A percentile compares a stretch with the other conserved stretches of the same genome.
These are phyloP conservation scores for Farysia itapuensis DNA, from an alignment of 1,284 basidiomycete genomes.

Conservation along the genomic window DNA sequence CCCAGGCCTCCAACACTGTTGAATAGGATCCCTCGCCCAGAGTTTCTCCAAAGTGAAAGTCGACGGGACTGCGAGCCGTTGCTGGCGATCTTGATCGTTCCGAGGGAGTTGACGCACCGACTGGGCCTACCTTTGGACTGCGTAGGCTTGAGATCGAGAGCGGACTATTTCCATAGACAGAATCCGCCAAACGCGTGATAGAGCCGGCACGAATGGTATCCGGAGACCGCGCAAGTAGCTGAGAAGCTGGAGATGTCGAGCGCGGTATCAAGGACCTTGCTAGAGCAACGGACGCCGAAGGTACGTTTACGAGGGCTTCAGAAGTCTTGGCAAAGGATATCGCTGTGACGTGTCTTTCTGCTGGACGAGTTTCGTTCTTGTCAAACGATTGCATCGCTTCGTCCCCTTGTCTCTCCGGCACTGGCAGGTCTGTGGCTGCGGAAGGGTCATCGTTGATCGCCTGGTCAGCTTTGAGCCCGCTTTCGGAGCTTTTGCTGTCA, in stretches of 20 bases:
- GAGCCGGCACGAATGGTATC: conserved; percentile 24
- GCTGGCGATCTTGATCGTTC: neutral
- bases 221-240: conserved; percentile 26
- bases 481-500: no score
- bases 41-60: conserved; percentile 58
- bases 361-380: no score
- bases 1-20: conserved; percentile 58
- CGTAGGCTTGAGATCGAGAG: conserved; percentile 19
- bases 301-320: no score
- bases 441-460: no score
- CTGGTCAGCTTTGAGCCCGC: no score
- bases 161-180: conserved; percentile 29
- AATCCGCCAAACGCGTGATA: conserved; percentile 10
- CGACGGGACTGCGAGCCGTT: conserved; percentile 38
- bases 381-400: no score
- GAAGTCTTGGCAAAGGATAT: no score
- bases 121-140: conserved; percentile 17
- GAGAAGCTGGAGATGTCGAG: conserved; percentile 22
- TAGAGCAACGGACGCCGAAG: no score
- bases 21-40: conserved; percentile 59
- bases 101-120: neutral
- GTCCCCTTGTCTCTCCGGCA: no score
- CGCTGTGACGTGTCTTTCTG: no score
- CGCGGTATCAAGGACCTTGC: conserved; percentile 12
- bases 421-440: no score